phyloP scores from a whole-genome alignment of 306 rosid species.

The Trifolium pratense region DNA sequence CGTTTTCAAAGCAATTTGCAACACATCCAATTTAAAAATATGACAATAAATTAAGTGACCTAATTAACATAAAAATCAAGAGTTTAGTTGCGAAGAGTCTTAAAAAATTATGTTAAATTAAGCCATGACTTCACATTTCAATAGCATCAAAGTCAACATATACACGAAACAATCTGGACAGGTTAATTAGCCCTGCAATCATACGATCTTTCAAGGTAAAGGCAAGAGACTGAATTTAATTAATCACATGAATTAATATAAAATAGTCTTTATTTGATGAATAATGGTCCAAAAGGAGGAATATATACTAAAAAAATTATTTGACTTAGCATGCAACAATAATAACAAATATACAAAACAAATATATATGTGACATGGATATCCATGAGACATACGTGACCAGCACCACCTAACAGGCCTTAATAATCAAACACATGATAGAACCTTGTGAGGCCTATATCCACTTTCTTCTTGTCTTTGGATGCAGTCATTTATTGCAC shows the following conservation, averaged over 20 bases:
- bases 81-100: too few species aligned
- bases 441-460: constrained; percentile 66
- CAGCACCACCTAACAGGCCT: constrained; percentile 66
- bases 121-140: too few species aligned
- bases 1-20: too few species aligned
- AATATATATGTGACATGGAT: constrained; percentile 43
- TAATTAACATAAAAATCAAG: too few species aligned
- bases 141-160: not conserved
- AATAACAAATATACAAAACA: not conserved
- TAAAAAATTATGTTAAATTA: too few species aligned
- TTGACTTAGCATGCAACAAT: constrained; percentile 43
- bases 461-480: constrained; percentile 38
- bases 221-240: constrained; percentile 14
- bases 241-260: not conserved
- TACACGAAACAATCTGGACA: constrained; percentile 7
- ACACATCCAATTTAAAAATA: too few species aligned
- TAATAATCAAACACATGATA: constrained; percentile 60
- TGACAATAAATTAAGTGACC: too few species aligned
- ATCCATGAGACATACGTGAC: constrained; percentile 60
- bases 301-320: constrained; percentile 33
- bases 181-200: constrained; percentile 17
- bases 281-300: constrained; percentile 34
- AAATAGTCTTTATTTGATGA: constrained; percentile 7
- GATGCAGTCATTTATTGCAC: constrained; percentile 45
- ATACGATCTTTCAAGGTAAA: constrained; percentile 26